Evolutionary conservation across 352 stramenopile species (phyloP).

Genomic region (Pythium insidiosum): DNA sequence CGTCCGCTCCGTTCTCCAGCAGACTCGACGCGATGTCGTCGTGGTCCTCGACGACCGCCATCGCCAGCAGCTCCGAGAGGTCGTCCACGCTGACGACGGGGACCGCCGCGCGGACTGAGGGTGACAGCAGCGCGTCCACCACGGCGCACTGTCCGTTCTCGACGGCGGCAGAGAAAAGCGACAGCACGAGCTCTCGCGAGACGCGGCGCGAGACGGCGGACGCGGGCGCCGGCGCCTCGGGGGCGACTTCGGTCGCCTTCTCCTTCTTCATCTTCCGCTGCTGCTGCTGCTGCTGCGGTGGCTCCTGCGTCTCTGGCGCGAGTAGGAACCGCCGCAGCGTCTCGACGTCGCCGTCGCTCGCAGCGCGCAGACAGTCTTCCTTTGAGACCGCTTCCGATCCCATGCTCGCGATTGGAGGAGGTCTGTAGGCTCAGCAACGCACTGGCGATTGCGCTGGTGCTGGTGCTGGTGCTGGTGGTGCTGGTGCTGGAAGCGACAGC

Average conservation of each 20-base stretch:
- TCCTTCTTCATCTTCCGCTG: not conserved
- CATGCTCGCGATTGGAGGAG: too few species aligned
- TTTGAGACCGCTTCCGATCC: too few species aligned
- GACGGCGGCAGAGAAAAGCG: constrained; percentile 11
- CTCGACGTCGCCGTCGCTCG: constrained; percentile 5
- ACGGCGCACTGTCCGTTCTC: constrained; percentile 6
- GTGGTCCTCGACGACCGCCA: constrained; percentile 12
- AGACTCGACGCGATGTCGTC: constrained; percentile 9
- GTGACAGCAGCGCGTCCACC: not conserved
- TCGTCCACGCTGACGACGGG: not conserved
- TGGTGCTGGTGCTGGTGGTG: too few species aligned
- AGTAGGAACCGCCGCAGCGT: constrained; percentile 1
- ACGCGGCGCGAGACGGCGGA: not conserved
- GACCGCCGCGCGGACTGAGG: not conserved
- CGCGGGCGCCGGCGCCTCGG: not conserved
- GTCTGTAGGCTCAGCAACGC: too few species aligned
- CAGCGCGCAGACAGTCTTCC: constrained; percentile 9
- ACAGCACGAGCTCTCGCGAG: constrained; percentile 1
- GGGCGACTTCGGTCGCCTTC: not conserved
- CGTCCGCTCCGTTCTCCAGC: constrained; percentile 6
- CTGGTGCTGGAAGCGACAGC: too few species aligned
- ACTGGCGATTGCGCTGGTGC: too few species aligned
- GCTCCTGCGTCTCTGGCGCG: not conserved
- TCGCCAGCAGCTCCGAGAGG: not conserved
- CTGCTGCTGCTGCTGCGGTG: not conserved